Percentiles rank a stretch among this genome's conserved stretches.
Conservation (phyloP, 2,329 filamentous ascomycete genomes). For the Gliomastix tumulicola region DNA sequence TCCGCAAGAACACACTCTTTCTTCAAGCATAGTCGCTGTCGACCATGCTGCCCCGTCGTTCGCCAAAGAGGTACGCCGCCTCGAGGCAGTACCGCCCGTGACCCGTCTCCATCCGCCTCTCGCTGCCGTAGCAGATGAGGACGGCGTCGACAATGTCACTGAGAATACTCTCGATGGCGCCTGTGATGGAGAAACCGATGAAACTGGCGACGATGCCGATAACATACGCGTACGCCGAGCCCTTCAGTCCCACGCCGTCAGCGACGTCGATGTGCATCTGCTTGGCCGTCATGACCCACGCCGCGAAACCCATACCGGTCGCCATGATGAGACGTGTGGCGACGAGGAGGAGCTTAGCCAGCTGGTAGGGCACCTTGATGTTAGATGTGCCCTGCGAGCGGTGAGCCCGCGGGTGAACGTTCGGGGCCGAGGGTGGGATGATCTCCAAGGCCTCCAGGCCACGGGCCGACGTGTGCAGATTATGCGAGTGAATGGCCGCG, state of each 20-base stretch:
- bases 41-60: conserved; percentile 26
- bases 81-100: conserved; percentile 83
- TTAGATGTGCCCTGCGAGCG: conserved; percentile 19
- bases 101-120: conserved; percentile 61
- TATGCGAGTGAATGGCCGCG: conserved; percentile 85
- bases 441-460: conserved; percentile 78
- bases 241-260: conserved; percentile 51
- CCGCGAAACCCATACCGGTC: conserved; percentile 81
- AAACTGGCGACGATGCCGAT: conserved; percentile 88
- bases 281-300: conserved; percentile 91
- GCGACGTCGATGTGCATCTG: conserved; percentile 58
- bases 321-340: conserved; percentile 90
- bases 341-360: conserved; percentile 86
- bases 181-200: conserved; percentile 90
- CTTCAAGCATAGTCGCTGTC: too few species aligned
- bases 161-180: conserved; percentile 82
- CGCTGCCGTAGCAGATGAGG: conserved; percentile 91
- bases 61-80: conserved; percentile 81
- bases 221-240: conserved; percentile 90
- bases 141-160: conserved; percentile 83
- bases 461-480: conserved; percentile 68
- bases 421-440: conserved; percentile 64
- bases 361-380: conserved; percentile 75
- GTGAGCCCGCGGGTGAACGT: conserved; percentile 50
- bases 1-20: too few species aligned